Percentiles rank a stretch among this genome's conserved stretches.
Evolutionary conservation across 768 basidiomycete species (phyloP).

Genomic region (Leccinum barrowsii): DNA sequence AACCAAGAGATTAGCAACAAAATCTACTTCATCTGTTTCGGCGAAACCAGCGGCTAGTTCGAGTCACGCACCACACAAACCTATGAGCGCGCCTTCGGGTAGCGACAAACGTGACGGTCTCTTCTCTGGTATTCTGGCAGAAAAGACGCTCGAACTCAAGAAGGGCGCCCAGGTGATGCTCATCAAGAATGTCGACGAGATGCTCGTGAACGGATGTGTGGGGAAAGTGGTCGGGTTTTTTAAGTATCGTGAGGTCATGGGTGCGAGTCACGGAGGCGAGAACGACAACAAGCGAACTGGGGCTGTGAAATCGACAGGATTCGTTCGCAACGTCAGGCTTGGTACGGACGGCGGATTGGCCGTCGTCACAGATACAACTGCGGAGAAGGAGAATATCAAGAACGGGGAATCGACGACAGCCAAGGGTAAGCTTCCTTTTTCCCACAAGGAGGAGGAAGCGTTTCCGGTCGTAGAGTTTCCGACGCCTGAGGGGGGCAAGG

Average conservation of each 20-base stretch:
- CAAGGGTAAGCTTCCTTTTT: slow-evolving; percentile 24
- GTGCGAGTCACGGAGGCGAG: slow-evolving; percentile 7
- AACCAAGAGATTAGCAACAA: background rate
- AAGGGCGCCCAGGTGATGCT: slow-evolving; percentile 64
- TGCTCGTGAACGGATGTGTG: slow-evolving; percentile 69
- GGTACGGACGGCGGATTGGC: background rate
- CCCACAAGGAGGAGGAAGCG: slow-evolving; percentile 37
- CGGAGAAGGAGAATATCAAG: background rate
- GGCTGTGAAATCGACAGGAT: slow-evolving; percentile 30
- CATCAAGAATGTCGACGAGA: slow-evolving; percentile 49
- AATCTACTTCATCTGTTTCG: background rate
- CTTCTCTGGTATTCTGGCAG: slow-evolving; percentile 61
- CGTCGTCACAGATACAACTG: background rate
- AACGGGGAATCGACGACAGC: slow-evolving; percentile 9
- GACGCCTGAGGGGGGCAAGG: slow-evolving; percentile 37
- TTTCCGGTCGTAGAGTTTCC: slow-evolving; percentile 49
- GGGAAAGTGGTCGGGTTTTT: slow-evolving; percentile 47
- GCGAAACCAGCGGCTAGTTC: background rate
- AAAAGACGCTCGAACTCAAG: slow-evolving; percentile 53
- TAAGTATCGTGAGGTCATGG: slow-evolving; percentile 11
- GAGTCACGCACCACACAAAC: slow-evolving; percentile 32
- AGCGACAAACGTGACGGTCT: slow-evolving; percentile 48
- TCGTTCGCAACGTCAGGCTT: slow-evolving; percentile 31
- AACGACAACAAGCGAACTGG: slow-evolving; percentile 22
- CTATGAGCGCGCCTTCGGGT: slow-evolving; percentile 5